Base-by-base conservation (phyloP, 2,329 filamentous ascomycete species). In the Byssothecium circinans region DNA sequence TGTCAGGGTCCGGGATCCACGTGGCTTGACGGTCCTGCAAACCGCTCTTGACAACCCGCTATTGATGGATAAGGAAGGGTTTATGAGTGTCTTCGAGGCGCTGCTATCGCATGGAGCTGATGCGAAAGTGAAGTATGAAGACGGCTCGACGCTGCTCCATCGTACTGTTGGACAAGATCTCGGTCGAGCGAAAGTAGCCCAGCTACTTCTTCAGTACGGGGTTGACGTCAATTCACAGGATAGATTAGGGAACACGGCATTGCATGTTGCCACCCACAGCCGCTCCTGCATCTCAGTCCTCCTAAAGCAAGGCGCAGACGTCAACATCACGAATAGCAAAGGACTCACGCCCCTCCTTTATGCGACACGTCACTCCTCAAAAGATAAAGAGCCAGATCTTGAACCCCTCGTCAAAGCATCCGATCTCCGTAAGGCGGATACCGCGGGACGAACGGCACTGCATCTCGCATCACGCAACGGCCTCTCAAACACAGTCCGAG, bases 61-160 rank as follows among this genome's bases (percentile, higher is more conserved):
- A n/a, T 56, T 52, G 14, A 54, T 61, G 11, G 58, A 67, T 20
- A 61, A 59, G 34, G 58, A 62, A 22, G 52, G 51, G 1, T 54
- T 64, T 8, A 40, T 52, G 6, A 54, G 45, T 0, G 47, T 68
- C 8, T 53, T 62, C 25, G 58, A 63, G 20, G 48, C 59, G 10
- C 32, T 68, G 8, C 56, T 69, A 2, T 53, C 58, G 1, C 53
- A 57, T 23, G 62, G 59, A 17, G 64, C 60, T 1, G 54, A 67
- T 45, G 35, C 54, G 8, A 43, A 27, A 8, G 53, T 57, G 8
- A 53, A 40, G 17, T 68, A 64, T 38, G 38, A 57, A 1, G 60
- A 68, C 41, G 62, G 64, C 22, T 61, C 56, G 38, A 68, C 62
- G 11, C 46, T 69, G 14, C 60, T 69, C 23, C 67, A 69, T 49